Base-by-base conservation (phyloP, 192 early-diverging fungal genomes). In the Cetraspora pellucida region DNA sequence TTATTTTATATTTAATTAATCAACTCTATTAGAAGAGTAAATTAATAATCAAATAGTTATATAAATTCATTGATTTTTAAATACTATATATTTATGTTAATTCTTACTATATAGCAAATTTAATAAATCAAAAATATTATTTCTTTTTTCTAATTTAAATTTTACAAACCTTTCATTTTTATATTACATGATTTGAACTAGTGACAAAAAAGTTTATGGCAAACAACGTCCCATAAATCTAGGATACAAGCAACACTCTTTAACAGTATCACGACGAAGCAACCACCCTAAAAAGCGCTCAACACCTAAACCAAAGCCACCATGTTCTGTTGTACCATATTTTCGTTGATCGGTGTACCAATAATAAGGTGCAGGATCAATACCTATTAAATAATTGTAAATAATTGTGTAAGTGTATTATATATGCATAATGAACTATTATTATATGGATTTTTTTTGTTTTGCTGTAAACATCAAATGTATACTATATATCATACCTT, bases 271-370 rank as follows among this genome's bases (percentile, higher is more conserved):
- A 47, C 95, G 90, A 88, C 97, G 90, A 69, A 95, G 87, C 77
- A 99, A 79, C 98, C 98, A 99, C 30, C 97, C 98, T 64, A 99
- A 81, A 86, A 96, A 97, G 31, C 98, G 92, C 82, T 99, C 98
- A 43, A 98, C 79, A 75, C 98, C 98, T 54, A 99, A 90, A 57
- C 98, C 98, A 81, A 94, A 99, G 25, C 98, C 98, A 79, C 97
- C 98, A 76, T 98, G 97, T 75, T 96, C 94, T 77, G 90, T 90
- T 21, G 96, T 92, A 50, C 98, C 97, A 83, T 96, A 99, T 88
- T 98, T 98, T 85, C 98, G 93, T 87, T 98, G 98, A 73, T 99
- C 98, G 52, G 96, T 95, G 86, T 91, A 94, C 98, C 98, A 99
- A 89, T 98, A 98, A 89, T 99, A 99, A 28, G 96, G 95, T 3